Evolutionary conservation across 2,329 filamentous ascomycete genomes (phyloP).

Genomic region (Uncinocarpus reesii): DNA sequence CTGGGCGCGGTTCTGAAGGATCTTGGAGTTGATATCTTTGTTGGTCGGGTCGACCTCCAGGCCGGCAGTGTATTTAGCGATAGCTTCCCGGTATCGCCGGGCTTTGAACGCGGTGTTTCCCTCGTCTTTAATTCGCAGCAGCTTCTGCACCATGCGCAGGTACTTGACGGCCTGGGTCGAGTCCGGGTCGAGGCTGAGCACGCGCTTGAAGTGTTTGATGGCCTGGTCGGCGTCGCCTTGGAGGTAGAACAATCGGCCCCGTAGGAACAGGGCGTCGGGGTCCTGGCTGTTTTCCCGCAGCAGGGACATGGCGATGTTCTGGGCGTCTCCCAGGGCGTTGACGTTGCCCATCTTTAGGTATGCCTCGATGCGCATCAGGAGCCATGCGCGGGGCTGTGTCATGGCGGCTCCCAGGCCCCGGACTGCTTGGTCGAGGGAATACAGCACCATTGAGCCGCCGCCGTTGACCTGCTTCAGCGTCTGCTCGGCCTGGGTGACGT

Average conservation of each 20-base stretch:
- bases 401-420: conserved; percentile 65
- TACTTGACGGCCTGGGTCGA: conserved; percentile 81
- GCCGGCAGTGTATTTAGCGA: conserved; percentile 74
- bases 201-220: conserved; percentile 81
- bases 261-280: conserved; percentile 82
- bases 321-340: conserved; percentile 81
- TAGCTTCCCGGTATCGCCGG: conserved; percentile 65
- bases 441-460: conserved; percentile 82
- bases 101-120: conserved; percentile 86
- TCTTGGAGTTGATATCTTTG: conserved; percentile 86
- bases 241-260: conserved; percentile 76
- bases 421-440: conserved; percentile 84
- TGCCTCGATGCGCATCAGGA: conserved; percentile 80
- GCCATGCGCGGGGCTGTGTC: conserved; percentile 81
- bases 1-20: conserved; percentile 84
- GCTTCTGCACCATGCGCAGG: conserved; percentile 78
- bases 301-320: conserved; percentile 81
- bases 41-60: conserved; percentile 78
- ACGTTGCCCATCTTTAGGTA: conserved; percentile 84
- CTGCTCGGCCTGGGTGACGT: conserved; percentile 69
- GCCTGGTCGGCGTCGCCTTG: conserved; percentile 95
- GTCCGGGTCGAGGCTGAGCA: conserved; percentile 81
- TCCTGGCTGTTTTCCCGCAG: conserved; percentile 81
- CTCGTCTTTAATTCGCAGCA: conserved; percentile 87
- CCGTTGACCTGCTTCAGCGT: conserved; percentile 63